A percentile compares a stretch with the other conserved stretches of the same genome.
These are phyloP conservation scores for Tylopilus rubrobrunneus DNA, from an alignment of 768 basidiomycete species.

Conservation along the genomic window DNA sequence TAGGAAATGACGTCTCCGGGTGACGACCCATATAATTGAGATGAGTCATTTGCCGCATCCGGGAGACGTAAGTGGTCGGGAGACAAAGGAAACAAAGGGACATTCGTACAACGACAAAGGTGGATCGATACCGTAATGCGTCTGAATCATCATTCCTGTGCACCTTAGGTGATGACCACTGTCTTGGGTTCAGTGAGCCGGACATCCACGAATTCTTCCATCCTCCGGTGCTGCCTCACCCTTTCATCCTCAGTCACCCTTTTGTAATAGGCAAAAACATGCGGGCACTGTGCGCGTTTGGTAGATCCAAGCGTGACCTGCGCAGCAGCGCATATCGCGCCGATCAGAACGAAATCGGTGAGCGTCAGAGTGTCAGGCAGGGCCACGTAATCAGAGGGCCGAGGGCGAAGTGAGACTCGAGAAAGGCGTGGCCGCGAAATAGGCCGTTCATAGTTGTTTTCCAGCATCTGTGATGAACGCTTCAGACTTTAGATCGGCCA, in stretches of 20 bases:
- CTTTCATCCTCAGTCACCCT: slow-evolving; percentile 17
- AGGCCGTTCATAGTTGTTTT: slow-evolving; percentile 1
- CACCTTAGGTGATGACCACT: background rate
- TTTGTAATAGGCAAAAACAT: slow-evolving; percentile 16
- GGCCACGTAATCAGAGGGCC: slow-evolving; percentile 12
- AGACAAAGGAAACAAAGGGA: no score
- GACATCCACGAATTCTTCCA: no score
- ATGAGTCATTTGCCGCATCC: no score
- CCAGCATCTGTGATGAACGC: background rate
- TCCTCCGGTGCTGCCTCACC: background rate
- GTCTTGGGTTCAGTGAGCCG: background rate
- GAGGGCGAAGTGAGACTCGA: slow-evolving; percentile 15
- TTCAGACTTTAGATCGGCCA: background rate
- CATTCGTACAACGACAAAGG: no score
- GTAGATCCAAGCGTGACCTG: slow-evolving; percentile 6
- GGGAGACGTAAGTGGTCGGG: no score
- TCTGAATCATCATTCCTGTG: no score
- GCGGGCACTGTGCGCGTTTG: slow-evolving; percentile 13
- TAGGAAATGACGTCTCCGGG: no score
- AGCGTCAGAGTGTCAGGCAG: slow-evolving; percentile 8
- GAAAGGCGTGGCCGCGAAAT: slow-evolving; percentile 1
- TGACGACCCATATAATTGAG: no score
- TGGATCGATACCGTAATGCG: no score
- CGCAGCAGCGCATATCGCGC: slow-evolving; percentile 2
- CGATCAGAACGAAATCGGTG: slow-evolving; percentile 18